Conservation (phyloP, 2,329 filamentous ascomycete genomes). For the Penicillium crustosum region DNA sequence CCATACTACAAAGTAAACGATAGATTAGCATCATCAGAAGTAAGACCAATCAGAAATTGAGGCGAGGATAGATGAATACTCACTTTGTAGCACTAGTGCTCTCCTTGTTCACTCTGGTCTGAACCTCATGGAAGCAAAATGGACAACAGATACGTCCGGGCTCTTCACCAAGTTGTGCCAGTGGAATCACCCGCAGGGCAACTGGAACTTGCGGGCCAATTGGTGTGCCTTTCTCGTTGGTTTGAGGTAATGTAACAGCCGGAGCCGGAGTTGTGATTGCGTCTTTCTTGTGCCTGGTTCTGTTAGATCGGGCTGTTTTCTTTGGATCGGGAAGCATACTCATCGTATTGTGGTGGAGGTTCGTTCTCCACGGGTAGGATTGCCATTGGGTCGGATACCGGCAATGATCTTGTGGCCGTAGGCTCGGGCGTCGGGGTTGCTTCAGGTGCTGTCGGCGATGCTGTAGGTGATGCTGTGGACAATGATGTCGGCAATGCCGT, state of each 20-base stretch:
- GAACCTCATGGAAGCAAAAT: slow-evolving; percentile 13
- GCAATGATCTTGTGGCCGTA: neutral
- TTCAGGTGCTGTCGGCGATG: neutral
- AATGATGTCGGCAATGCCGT: no score
- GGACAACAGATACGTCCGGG: slow-evolving; percentile 14
- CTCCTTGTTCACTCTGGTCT: slow-evolving; percentile 15
- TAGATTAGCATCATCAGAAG: slow-evolving; percentile 2
- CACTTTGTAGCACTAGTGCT: slow-evolving; percentile 16
- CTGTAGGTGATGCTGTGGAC: neutral
- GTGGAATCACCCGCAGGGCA: neutral
- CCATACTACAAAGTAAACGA: slow-evolving; percentile 3
- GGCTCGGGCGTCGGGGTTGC: neutral
- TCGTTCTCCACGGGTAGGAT: neutral
- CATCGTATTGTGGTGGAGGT: slow-evolving; percentile 3
- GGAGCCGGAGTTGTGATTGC: neutral
- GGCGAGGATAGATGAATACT: neutral
- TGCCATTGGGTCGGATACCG: neutral
- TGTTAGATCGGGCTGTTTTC: neutral
- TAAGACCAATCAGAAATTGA: neutral
- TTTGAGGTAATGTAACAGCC: neutral
- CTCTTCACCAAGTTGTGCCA: slow-evolving; percentile 10
- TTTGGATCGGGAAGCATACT: neutral
- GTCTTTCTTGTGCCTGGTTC: neutral
- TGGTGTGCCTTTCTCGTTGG: neutral
- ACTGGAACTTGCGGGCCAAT: neutral